Evolutionary conservation across 2,329 filamentous ascomycete genomes (phyloP), one percentile per base, ranked within the genome.

Genomic region (Curvularia verruculosa): DNA sequence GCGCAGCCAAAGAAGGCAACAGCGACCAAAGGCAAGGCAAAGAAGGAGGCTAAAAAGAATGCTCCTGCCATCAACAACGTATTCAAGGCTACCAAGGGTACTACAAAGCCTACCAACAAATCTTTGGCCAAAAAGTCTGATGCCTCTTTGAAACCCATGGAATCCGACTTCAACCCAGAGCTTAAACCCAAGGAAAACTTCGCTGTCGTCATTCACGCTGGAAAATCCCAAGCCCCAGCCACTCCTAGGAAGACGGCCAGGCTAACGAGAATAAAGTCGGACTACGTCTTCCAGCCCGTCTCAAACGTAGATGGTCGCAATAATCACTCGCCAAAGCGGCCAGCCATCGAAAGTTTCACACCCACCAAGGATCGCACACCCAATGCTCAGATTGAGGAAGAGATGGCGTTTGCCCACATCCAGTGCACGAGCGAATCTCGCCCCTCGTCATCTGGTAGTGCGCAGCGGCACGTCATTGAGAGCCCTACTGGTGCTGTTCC

Each of bases 221-320:
- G 52, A 43, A 64, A 63, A 41, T 44, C 18, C 21, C 56, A 43
- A 36, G 46, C 34, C n/a, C 68, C 71, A 0, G 44, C 54, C n/a
- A 71, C 65, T 6, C 66, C 69, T 1, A 64, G 49, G 23, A 59
- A 54, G n/a, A 41, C 59, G 34, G 40, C 47, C 13, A 56, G 56
- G 48, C n/a, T 71, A 29, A 74, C 70, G 19, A 64, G 55, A 23
- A 60, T 72, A 44, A 74, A 70, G 43, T 29, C 51, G 10, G 60
- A 57, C 5, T 59, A 56, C 9, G 58, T 65, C 18, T 71, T 76
- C 66, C 58, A 57, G 37, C 68, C 63, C 15, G 48, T 76, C 18
- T 71, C 74, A 9, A 58, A 65, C 13, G 64, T 64, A 6, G 70
- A 73, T 36, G 54, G 59, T n/a, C 71, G 73, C 24, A 72, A 71